Percentiles rank a stretch among this genome's conserved stretches.
Conservation (phyloP, 1,284 basidiomycete genomes). For the Tilletia caries region DNA sequence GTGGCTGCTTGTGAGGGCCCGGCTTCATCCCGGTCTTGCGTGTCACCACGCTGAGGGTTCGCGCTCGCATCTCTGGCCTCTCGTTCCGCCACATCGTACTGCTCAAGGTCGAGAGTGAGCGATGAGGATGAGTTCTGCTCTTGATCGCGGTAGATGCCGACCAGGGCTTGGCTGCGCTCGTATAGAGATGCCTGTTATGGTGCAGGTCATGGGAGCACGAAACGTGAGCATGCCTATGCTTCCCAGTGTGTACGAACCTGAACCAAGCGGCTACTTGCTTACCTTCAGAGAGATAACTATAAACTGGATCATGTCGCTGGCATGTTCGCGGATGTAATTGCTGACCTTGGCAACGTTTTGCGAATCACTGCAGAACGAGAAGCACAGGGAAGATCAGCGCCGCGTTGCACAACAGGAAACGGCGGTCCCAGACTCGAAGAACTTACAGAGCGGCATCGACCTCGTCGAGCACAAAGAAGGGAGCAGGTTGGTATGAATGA, state of each 20-base stretch:
- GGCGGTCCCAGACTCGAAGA: background rate
- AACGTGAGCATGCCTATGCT: too few species aligned
- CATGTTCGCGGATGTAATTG: slow-evolving; percentile 49
- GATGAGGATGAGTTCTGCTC: slow-evolving; percentile 85
- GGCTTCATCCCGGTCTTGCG: background rate
- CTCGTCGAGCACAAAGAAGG: slow-evolving; percentile 98
- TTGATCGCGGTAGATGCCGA: slow-evolving; percentile 91
- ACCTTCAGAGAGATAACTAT: slow-evolving; percentile 90
- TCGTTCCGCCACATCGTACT: slow-evolving; percentile 27
- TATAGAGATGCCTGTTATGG: slow-evolving; percentile 60
- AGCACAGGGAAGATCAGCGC: background rate
- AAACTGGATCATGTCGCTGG: slow-evolving; percentile 74
- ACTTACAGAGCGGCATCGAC: slow-evolving; percentile 88
- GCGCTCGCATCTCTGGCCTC: background rate
- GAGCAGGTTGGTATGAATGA: slow-evolving; percentile 87
- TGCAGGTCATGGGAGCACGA: background rate
- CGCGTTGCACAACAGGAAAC: background rate
- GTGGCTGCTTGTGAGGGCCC: slow-evolving; percentile 1
- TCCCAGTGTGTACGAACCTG: too few species aligned
- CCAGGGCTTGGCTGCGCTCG: slow-evolving; percentile 82
- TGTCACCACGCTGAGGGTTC: background rate
- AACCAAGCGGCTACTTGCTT: background rate
- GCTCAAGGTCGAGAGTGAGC: slow-evolving; percentile 75
- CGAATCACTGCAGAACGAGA: slow-evolving; percentile 28
- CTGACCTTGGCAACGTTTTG: slow-evolving; percentile 51